Evolutionary conservation across 2,329 filamentous ascomycete species (phyloP), one percentile per base, ranked within the genome.

Genomic region (Colletotrichum karsti): DNA sequence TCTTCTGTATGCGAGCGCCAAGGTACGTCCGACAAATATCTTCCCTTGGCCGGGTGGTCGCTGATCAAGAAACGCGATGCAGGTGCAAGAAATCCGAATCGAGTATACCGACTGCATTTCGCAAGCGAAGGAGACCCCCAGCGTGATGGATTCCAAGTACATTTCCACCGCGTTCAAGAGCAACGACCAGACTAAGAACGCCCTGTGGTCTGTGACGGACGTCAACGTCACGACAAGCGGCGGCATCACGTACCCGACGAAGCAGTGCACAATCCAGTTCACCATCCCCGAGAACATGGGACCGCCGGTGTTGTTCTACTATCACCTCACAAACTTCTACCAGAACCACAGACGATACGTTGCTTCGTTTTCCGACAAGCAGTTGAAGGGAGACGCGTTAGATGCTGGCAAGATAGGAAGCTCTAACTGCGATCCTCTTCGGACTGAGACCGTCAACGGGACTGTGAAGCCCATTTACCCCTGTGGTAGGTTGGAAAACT

Each of bases 281-380:
- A 84, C 88, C 37, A 90, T 98, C 8, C 93, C 94, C 2, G 91
- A 95, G 74, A 84, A 90, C 66, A 91, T 99, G 80, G 85, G 87
- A 3, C 89, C 94, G 1, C 94, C 95, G 0, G 93, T 99, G 10
- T 88, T 95, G 69, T 90, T 98, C 80, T 99, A 98, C 84, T 99
- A 99, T 81, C 92, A 92, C 73, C 90, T 99, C 70, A 95, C 94
- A 65, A 97, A 98, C 82, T 99, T 99, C 83, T 98, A 98, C 84
- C 96, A 99, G 81, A 99, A 99, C 78, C 96, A 99, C 78, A 92
- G 96, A 72, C 91, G 95, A 79, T 99, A 99, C 74, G 96, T 98
- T 69, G 93, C 94, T 77, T 97, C 93, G 1, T 92, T 97, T 75
- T 92, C 95, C 76, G 87, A 91, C 64, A 86, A 93, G 58, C 96